Conservation (phyloP, 2,329 filamentous ascomycete genomes). For the Aspergillus phoenicis region DNA sequence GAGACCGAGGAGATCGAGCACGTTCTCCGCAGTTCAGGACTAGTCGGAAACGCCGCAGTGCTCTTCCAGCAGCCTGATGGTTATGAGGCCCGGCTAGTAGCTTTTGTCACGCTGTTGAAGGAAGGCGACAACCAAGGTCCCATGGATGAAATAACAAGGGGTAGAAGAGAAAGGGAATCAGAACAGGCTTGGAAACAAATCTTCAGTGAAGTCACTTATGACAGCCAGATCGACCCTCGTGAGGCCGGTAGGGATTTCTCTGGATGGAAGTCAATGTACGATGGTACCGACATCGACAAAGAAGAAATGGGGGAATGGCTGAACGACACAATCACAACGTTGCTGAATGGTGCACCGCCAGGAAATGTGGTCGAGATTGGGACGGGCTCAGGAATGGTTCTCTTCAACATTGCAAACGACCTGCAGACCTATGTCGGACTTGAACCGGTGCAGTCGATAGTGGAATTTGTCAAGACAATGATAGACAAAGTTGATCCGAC, state of each 20-base stretch:
- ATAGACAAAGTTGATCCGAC: neutral
- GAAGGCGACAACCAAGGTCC: neutral
- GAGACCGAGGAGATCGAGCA: conserved; percentile 10
- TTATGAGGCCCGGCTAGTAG: neutral
- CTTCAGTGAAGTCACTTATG: neutral
- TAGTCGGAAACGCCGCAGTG: neutral
- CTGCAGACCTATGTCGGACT: conserved; percentile 2
- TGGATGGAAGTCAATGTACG: conserved; percentile 13
- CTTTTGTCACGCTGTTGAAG: conserved; percentile 1
- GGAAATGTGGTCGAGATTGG: conserved; percentile 2
- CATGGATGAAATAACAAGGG: neutral
- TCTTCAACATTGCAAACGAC: neutral
- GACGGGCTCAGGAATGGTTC: conserved; percentile 3
- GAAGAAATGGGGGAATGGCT: conserved; percentile 8
- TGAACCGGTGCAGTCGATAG: neutral
- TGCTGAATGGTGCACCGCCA: neutral
- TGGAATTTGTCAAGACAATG: conserved; percentile 4
- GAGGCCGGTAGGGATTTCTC: neutral
- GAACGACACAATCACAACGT: conserved; percentile 2
- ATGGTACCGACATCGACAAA: conserved; percentile 1
- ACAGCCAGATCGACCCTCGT: neutral
- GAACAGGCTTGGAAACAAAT: conserved; percentile 4
- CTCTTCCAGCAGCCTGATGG: neutral
- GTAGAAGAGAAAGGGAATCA: neutral
- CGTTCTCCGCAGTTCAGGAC: neutral